Conservation (phyloP, 2,329 filamentous ascomycete genomes). For the Talaromyces albobiverticillius region DNA sequence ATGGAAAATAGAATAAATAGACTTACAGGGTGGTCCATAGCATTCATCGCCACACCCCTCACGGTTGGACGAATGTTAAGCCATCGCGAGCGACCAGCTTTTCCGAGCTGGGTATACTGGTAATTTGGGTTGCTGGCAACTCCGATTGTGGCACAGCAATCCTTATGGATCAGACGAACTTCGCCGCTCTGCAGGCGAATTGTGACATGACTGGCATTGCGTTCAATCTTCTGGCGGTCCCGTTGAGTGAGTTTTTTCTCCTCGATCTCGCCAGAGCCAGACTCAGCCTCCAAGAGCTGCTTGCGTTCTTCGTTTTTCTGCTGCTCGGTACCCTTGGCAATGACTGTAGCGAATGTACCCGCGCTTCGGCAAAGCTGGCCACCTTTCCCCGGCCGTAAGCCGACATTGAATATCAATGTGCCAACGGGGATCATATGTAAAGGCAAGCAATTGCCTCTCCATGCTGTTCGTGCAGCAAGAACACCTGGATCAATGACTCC, state of each 20-base stretch:
- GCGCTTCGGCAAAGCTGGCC: slow-evolving; percentile 94
- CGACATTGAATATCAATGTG: slow-evolving; percentile 89
- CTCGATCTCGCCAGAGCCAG: slow-evolving; percentile 52
- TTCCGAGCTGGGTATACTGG: slow-evolving; percentile 87
- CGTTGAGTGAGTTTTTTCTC: slow-evolving; percentile 34
- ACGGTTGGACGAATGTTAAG: slow-evolving; percentile 92
- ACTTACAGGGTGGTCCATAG: slow-evolving; percentile 94
- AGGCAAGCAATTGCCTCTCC: slow-evolving; percentile 90
- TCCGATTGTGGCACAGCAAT: slow-evolving; percentile 92
- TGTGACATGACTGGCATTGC: slow-evolving; percentile 74
- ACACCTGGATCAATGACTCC: slow-evolving; percentile 92
- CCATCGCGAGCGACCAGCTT: slow-evolving; percentile 91
- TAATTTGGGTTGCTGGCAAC: slow-evolving; percentile 90
- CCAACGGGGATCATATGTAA: slow-evolving; percentile 94
- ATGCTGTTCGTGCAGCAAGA: slow-evolving; percentile 88
- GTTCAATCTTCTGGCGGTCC: slow-evolving; percentile 45
- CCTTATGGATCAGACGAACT: slow-evolving; percentile 80
- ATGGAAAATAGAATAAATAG: too few relatives aligned
- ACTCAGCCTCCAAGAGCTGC: slow-evolving; percentile 27
- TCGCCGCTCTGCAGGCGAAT: slow-evolving; percentile 91
- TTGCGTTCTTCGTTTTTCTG: slow-evolving; percentile 27
- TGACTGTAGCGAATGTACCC: slow-evolving; percentile 83
- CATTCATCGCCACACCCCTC: slow-evolving; percentile 98
- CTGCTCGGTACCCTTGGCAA: slow-evolving; percentile 81
- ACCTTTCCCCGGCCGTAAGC: slow-evolving; percentile 65